A percentile compares a stretch with the other conserved stretches of the same genome.
phyloP scores from a whole-genome alignment of 495 filamentous ascomycete genomes.

The Zalerion maritima region DNA sequence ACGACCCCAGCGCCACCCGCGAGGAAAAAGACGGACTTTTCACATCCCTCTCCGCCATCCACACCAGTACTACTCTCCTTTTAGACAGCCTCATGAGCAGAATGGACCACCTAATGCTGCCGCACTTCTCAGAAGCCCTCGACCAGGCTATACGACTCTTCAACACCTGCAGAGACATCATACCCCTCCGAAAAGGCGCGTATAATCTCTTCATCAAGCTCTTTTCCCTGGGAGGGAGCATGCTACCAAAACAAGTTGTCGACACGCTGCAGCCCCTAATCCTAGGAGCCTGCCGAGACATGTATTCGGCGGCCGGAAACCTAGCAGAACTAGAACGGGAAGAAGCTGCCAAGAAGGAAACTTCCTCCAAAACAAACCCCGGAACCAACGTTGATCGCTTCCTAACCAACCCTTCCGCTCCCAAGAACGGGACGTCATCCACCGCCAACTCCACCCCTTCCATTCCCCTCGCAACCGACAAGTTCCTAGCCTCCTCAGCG shows the following conservation, averaged over 20 bases:
- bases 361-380: constrained; percentile 20
- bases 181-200: constrained; percentile 40
- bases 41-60: constrained; percentile 54
- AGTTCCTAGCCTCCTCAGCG: constrained; percentile 28
- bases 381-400: constrained; percentile 44
- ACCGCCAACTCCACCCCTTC: constrained; percentile 6
- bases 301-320: constrained; percentile 33
- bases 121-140: constrained; percentile 43
- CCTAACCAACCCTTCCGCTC: constrained; percentile 19
- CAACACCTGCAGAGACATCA: constrained; percentile 39
- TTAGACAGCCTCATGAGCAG: constrained; percentile 36
- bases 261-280: constrained; percentile 42
- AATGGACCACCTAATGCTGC: constrained; percentile 34
- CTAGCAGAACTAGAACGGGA: constrained; percentile 11
- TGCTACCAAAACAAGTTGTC: constrained; percentile 46
- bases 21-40: constrained; percentile 69
- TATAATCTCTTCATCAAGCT: constrained; percentile 44
- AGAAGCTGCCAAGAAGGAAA: constrained; percentile 13
- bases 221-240: constrained; percentile 45
- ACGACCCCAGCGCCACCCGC: constrained; percentile 51
- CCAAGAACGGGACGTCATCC: constrained; percentile 2
- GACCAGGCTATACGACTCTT: constrained; percentile 59
- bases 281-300: constrained; percentile 47
- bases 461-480: background rate
- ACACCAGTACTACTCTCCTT: constrained; percentile 49